Percentiles rank a stretch among this genome's conserved stretches.
Conservation (phyloP, 2,329 filamentous ascomycete genomes). For the Monosporascus sp. region DNA sequence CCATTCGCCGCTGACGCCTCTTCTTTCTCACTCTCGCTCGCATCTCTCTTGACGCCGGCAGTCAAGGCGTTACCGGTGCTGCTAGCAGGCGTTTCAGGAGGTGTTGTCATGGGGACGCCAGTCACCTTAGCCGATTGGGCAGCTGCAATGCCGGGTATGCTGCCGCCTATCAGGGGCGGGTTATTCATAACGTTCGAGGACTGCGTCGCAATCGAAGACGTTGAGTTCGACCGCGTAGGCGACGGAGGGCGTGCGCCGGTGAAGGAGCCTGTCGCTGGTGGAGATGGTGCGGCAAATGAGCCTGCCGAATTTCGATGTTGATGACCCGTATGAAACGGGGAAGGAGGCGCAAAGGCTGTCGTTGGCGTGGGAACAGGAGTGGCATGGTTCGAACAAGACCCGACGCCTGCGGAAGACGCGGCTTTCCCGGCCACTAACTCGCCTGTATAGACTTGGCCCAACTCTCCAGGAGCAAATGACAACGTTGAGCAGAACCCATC, state of each 20-base stretch:
- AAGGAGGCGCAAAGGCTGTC: conserved; percentile 55
- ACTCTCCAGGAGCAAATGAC: conserved; percentile 75
- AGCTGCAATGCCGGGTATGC: conserved; percentile 70
- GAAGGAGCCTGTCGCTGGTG: conserved; percentile 52
- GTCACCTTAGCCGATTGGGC: conserved; percentile 60
- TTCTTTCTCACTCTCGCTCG: conserved; percentile 49
- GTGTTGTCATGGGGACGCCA: conserved; percentile 74
- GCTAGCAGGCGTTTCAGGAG: conserved; percentile 78
- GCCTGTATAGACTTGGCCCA: conserved; percentile 75
- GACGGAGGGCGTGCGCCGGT: conserved; percentile 65
- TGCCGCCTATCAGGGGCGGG: conserved; percentile 72
- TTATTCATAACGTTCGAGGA: conserved; percentile 61
- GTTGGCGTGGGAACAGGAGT: conserved; percentile 70
- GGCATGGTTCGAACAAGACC: conserved; percentile 51
- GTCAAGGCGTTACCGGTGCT: conserved; percentile 38
- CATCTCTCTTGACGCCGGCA: conserved; percentile 51
- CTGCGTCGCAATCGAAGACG: conserved; percentile 72
- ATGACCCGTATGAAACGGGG: conserved; percentile 48
- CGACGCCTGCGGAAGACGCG: conserved; percentile 33
- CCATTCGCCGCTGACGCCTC: conserved; percentile 33
- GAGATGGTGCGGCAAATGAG: conserved; percentile 54
- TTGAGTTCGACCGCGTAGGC: conserved; percentile 79
- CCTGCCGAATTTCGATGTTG: conserved; percentile 54
- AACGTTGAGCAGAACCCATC: conserved; percentile 96
- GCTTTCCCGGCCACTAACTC: conserved; percentile 51